Evolutionary conservation across 352 stramenopile genomes (phyloP).

Genomic region (Globisporangium ultimum): DNA sequence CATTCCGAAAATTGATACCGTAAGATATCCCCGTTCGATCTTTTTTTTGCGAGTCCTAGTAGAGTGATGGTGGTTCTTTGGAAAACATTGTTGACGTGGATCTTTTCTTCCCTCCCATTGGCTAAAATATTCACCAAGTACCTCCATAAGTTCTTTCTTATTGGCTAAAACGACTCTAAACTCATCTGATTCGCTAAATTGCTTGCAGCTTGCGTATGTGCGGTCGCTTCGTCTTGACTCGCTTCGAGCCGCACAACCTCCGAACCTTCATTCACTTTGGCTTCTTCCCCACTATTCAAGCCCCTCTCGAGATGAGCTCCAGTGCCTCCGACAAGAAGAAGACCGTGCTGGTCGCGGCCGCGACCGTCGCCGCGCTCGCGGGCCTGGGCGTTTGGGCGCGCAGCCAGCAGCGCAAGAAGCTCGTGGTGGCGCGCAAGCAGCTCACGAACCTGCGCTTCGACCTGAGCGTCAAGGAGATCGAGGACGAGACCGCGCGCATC

Average conservation of each 20-base stretch:
- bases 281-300: not conserved
- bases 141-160: not conserved
- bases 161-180: not conserved
- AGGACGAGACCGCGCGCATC: conserved; percentile 61
- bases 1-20: too few relatives aligned
- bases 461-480: conserved; percentile 69
- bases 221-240: not conserved
- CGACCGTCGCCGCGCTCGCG: conserved; percentile 38
- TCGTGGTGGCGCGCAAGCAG: conserved; percentile 38
- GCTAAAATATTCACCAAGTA: not conserved
- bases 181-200: conserved; percentile 21
- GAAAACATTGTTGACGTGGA: conserved; percentile 6
- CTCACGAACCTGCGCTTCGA: conserved; percentile 73
- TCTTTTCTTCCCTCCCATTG: conserved; percentile 2
- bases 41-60: not conserved
- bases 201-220: not conserved
- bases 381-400: conserved; percentile 48
- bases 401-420: conserved; percentile 43
- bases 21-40: not conserved
- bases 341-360: conserved; percentile 51
- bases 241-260: not conserved
- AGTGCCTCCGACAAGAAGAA: conserved; percentile 43
- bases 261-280: conserved; percentile 2
- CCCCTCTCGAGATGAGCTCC: conserved; percentile 3
- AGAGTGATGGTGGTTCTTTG: too few relatives aligned